A percentile compares a stretch with the other conserved stretches of the same genome.
Conservation (phyloP, 306 rosid genomes). For the Acacia crassicarpa region DNA sequence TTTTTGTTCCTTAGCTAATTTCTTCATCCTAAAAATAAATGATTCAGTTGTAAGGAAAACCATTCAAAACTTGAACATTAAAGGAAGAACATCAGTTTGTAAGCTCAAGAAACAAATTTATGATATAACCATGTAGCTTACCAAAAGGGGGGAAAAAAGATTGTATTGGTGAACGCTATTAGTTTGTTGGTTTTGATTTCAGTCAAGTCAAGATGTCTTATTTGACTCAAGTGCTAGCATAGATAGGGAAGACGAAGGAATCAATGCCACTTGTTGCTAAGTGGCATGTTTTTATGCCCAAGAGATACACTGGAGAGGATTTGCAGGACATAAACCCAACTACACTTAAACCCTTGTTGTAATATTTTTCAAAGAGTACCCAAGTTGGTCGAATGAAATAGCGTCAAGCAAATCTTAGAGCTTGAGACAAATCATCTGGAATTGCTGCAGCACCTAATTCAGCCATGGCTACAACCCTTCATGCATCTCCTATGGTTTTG, state of each 20-base stretch:
- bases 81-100: too few relatives aligned
- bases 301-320: not conserved
- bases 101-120: too few relatives aligned
- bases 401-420: not conserved
- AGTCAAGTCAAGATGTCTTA: too few relatives aligned
- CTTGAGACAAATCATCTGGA: not conserved
- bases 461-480: slow-evolving; percentile 46
- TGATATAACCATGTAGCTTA: too few relatives aligned
- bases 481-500: slow-evolving; percentile 33
- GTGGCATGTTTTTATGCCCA: not conserved
- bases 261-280: not conserved
- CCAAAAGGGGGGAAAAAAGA: too few relatives aligned
- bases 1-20: too few relatives aligned
- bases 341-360: not conserved
- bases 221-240: not conserved
- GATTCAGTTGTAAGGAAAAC: too few relatives aligned
- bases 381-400: not conserved
- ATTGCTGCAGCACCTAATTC: not conserved
- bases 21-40: too few relatives aligned
- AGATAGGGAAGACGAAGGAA: not conserved
- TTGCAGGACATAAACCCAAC: not conserved
- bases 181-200: too few relatives aligned
- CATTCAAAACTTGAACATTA: too few relatives aligned
- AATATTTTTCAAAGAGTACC: not conserved
- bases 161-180: too few relatives aligned